phyloP scores from a whole-genome alignment of 306 rosid genomes.

The barrel medic (Medicago truncatula) region DNA sequence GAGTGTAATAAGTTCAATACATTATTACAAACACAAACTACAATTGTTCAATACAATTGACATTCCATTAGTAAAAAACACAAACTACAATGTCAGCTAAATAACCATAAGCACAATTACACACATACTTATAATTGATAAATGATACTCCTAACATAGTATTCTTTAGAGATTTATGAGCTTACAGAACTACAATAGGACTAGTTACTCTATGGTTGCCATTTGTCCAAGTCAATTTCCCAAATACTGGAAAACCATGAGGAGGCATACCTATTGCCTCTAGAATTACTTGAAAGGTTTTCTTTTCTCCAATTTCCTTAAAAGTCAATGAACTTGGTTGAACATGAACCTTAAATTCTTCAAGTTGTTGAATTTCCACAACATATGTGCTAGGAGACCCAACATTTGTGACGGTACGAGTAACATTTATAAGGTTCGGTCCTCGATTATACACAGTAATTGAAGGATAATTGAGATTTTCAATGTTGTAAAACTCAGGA shows the following conservation, averaged over 20 bases:
- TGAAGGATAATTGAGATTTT: conserved; percentile 69
- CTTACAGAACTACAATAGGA: conserved; percentile 48
- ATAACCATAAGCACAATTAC: background rate
- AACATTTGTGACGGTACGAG: conserved; percentile 64
- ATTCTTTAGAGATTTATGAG: background rate
- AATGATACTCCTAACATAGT: background rate
- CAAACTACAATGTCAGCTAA: background rate
- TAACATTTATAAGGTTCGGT: conserved; percentile 34
- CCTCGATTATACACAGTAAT: conserved; percentile 51
- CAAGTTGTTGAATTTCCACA: conserved; percentile 41
- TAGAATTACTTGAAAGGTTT: conserved; percentile 52
- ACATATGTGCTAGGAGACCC: conserved; percentile 60
- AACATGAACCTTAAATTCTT: conserved; percentile 48
- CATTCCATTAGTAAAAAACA: background rate
- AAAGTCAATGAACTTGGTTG: conserved; percentile 55
- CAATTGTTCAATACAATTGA: too few relatives aligned
- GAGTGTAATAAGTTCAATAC: too few relatives aligned
- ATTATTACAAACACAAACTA: too few relatives aligned
- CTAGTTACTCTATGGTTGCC: conserved; percentile 59
- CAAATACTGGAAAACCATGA: conserved; percentile 44
- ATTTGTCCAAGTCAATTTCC: conserved; percentile 52
- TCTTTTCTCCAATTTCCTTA: conserved; percentile 54
- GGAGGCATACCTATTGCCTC: conserved; percentile 6
- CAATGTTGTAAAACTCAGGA: conserved; percentile 43
- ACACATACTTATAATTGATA: background rate